Evolutionary conservation across 2,329 filamentous ascomycete species (phyloP), one percentile per base, ranked within the genome.

Genomic region (Exophiala calicioides): DNA sequence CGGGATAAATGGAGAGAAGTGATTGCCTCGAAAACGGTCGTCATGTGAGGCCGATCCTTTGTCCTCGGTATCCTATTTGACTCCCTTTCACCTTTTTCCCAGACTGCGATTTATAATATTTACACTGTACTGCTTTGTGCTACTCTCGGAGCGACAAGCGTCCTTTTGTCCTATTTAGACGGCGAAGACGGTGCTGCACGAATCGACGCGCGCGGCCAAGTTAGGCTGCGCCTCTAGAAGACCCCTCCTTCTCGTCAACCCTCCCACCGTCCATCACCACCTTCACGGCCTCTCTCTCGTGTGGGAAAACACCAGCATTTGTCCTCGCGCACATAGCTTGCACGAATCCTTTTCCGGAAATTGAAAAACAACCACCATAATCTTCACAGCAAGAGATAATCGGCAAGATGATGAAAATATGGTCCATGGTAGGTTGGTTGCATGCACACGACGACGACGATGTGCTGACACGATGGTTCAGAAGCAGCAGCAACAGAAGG

Each of bases 401-500:
- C 56, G 62, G 58, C 74, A 90, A 76, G 65, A 97, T 97, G 93
- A 80, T 96, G 78, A 97, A 97, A 77, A 96, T 97, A 77, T 97
- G 91, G 93, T 95, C 90, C 63, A 95, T 97, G 91, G 90, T 94
- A 76, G 40, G 78, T 33, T 29, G 20, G 29, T 18, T 24, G 59
- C 44, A 16, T 23, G 16, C 21, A 30, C 20, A 12, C 12, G 19
- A 34, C n/a, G 5, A 12, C n/a, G 9, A 44, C 18, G 5, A 5
- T n/a, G 4, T 8, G 23, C 40, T 48, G 32, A 50, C 31, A 19
- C 12, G 5, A 18, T 19, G 16, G 3, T 40, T 52, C 42, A 68
- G 63, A 66, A 71, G 63, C 70, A 95, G 85, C 90, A 95, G 76
- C 93, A 96, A 73, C 88, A 96, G 77, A 89, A 96, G 77, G 89